Evolutionary conservation across 1,139 yeast genomes (phyloP).

Genomic region (Candida sojae): DNA sequence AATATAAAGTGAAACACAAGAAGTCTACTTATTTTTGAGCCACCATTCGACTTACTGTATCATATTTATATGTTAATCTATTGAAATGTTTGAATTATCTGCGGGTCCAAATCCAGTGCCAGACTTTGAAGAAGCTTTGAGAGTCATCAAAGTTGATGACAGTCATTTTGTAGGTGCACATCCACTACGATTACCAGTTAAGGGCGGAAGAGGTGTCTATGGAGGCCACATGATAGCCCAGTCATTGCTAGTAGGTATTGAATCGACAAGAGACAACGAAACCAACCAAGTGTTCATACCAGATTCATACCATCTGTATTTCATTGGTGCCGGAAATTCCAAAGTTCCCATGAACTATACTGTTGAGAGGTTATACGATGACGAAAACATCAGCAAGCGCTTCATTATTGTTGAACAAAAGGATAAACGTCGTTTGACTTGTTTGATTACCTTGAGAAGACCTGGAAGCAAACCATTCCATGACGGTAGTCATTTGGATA

Average conservation of each 20-base stretch:
- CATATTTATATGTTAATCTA: background rate
- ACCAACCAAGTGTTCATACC: conserved; percentile 30
- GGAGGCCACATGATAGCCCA: conserved; percentile 83
- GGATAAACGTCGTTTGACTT: conserved; percentile 29
- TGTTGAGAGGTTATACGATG: conserved; percentile 54
- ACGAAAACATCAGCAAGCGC: conserved; percentile 24
- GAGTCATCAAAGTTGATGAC: conserved; percentile 33
- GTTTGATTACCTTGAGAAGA: conserved; percentile 30
- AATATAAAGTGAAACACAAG: too few relatives aligned
- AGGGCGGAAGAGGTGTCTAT: conserved; percentile 70
- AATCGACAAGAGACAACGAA: conserved; percentile 24
- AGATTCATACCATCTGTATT: conserved; percentile 42
- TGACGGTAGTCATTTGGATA: conserved; percentile 10
- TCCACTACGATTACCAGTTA: conserved; percentile 39
- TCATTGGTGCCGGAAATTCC: conserved; percentile 50
- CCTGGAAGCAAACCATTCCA: conserved; percentile 15
- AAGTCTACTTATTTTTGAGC: too few relatives aligned
- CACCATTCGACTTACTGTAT: too few relatives aligned
- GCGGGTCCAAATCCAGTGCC: conserved; percentile 15
- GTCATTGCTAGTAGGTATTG: conserved; percentile 64
- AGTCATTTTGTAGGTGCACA: conserved; percentile 36
- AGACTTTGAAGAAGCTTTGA: conserved; percentile 42
- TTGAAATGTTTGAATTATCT: conserved; percentile 3
- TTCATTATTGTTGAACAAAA: conserved; percentile 32
- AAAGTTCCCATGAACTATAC: conserved; percentile 53